Conservation (phyloP, 2,329 filamentous ascomycete genomes). For the Verticillium tricorpus region DNA sequence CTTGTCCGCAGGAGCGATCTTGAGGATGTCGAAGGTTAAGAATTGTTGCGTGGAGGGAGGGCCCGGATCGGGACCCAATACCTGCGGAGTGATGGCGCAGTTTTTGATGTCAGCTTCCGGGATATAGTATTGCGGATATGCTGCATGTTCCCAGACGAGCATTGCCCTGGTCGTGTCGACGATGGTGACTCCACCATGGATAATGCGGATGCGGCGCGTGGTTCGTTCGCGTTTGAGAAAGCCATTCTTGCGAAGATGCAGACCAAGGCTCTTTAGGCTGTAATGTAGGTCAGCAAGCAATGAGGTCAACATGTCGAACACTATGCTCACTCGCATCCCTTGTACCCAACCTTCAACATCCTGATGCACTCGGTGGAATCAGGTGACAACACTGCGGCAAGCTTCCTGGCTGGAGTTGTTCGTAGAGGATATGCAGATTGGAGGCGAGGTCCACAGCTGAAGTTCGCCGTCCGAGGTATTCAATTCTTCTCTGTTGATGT, state of each 20-base stretch:
- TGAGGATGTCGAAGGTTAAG: neutral
- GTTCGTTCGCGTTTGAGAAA: conserved; percentile 15
- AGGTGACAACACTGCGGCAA: no score
- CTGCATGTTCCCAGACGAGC: conserved; percentile 41
- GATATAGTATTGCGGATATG: conserved; percentile 43
- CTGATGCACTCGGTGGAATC: neutral
- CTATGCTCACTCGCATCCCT: neutral
- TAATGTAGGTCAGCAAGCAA: neutral
- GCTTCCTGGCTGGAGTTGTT: no score
- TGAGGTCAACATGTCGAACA: neutral
- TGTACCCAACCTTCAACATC: neutral
- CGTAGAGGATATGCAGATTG: no score
- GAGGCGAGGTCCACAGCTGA: no score
- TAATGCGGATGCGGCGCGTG: conserved; percentile 26
- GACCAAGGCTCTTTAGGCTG: conserved; percentile 23
- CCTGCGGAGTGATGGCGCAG: neutral
- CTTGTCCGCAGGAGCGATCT: no score
- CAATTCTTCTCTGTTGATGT: no score
- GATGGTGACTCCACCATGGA: conserved; percentile 25
- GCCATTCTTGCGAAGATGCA: conserved; percentile 19
- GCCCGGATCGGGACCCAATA: neutral
- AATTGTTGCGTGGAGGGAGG: neutral
- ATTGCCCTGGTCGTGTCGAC: conserved; percentile 31
- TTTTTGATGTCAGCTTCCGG: conserved; percentile 12
- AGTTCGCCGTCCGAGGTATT: no score